Evolutionary conservation across 1,284 basidiomycete genomes (phyloP), one percentile per base, ranked within the genome.

Genomic region (Cystobasidium sp.): DNA sequence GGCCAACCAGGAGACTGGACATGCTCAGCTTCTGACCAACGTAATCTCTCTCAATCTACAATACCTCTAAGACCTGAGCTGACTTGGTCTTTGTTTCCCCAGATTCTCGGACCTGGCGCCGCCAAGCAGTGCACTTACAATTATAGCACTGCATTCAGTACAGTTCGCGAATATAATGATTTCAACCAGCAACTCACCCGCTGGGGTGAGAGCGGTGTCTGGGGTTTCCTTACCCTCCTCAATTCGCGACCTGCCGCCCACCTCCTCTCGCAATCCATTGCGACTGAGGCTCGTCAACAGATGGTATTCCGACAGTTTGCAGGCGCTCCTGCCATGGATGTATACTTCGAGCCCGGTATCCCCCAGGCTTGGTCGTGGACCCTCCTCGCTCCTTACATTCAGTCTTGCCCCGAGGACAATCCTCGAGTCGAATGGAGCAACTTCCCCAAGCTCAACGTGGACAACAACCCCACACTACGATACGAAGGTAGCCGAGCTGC

Each of bases 281-380:
- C 88, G 0, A 88, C 86, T n/a, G 88, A 90, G 81, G 86, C 84
- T 44, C 83, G 89, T 12, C 88, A 90, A 81, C 87, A 90, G 82
- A 87, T 89, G 86, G 84, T 86, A 59, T 88, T 90, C 84, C 81
- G 88, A 14, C 88, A 90, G 79, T 86, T 89, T 58, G 55, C 55
- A 39, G 75, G 74, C 46, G 69, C 58, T 6, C 70, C 51, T 18
- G 43, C 66, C 10, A 61, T 68, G 53, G 39, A 64, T 46, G 52
- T 66, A 31, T 73, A 63, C 59, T 73, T 73, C 59, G 66, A 75
- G 53, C 51, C 76, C 43, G 67, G 49, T 47, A 62, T 47, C 22
- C 63, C 88, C 0, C 88, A 89, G 79, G 83, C 85, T 20, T 88
- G 75, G 86, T 82, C 84, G 0, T 89, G 88, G 88, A 87, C 88